phyloP scores from a whole-genome alignment of 768 basidiomycete genomes.

The Agaricus bisporus region DNA sequence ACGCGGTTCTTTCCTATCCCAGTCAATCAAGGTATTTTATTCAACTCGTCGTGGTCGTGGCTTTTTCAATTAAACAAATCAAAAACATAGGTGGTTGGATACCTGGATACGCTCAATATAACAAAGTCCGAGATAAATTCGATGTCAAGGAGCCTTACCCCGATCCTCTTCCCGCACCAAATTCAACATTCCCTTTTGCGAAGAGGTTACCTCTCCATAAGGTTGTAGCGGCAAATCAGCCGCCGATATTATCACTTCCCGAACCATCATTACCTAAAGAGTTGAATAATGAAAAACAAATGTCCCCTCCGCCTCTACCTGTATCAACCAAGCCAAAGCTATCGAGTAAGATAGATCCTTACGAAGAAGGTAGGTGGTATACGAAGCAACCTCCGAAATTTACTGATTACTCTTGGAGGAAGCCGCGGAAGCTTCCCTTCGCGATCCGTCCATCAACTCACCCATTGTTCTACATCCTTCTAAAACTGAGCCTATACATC shows the following conservation, averaged over 20 bases:
- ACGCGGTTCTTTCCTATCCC: conserved; percentile 22
- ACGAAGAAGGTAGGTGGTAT: conserved; percentile 16
- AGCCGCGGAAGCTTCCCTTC: conserved; percentile 11
- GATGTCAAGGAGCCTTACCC: conserved; percentile 22
- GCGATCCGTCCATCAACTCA: conserved; percentile 2
- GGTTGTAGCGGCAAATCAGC: background rate
- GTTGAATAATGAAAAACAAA: no score
- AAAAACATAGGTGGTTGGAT: conserved; percentile 5
- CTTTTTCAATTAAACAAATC: no score
- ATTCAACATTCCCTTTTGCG: conserved; percentile 16
- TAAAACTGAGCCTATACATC: background rate
- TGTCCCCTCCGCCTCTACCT: background rate
- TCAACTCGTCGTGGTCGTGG: no score
- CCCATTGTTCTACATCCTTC: background rate
- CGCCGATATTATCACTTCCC: background rate
- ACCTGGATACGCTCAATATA: conserved; percentile 12
- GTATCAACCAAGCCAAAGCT: background rate
- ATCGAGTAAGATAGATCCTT: conserved; percentile 17
- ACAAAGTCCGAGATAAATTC: conserved; percentile 14
- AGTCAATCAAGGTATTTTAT: conserved; percentile 6
- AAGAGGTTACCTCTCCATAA: conserved; percentile 11
- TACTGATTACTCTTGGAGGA: conserved; percentile 5
- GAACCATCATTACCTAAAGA: background rate
- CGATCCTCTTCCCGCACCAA: conserved; percentile 15
- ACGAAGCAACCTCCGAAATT: background rate